Evolutionary conservation across 2,329 filamentous ascomycete species (phyloP), one percentile per base, ranked within the genome.

Genomic region (Talaromyces sp.): DNA sequence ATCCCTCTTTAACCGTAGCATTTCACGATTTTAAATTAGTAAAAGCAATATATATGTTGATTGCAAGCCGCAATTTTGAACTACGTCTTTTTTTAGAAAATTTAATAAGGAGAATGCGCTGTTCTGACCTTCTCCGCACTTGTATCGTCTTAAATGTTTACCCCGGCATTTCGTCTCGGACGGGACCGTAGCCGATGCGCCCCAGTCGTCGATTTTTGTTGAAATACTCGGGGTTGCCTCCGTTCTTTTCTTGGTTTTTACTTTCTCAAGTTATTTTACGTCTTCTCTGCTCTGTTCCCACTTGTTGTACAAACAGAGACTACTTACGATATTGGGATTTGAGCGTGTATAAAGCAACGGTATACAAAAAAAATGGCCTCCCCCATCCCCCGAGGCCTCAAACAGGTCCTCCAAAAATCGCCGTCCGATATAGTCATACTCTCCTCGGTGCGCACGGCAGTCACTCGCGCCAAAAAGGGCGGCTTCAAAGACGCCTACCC

Each of bases 371-470:
- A 37, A 7, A 86, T 85, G 82, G 76, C 81, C 52, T 79, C 73
- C 64, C 74, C 76, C 60, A 74, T 87, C 59, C 84, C 85, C 31
- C 86, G 86, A 74, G 92, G 92, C 73, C 83, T 94, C 68, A 87
- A 88, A 70, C 86, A 89, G 73, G 87, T 97, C 70, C 87, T 97
- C 66, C 80, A 88, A 73, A 96, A 95, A 78, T 81, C 88, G 27
- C 90, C 92, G 47, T 86, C 88, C 69, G 93, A 97, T 80, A 86
- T 92, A 49, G 92, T 97, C 72, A 90, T 97, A 75, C 88, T 97
- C 71, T 96, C 93, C 22, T 88, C 93, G n/a, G 85, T 97, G 47
- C 91, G 93, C 70, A 97, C 93, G 8, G 91, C 93, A 47, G 85
- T 97, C 69, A 94, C 90, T 66, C 88, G 92, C 68, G 87, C 92